These are phyloP conservation scores for Sugiyamaella mastotermitis DNA, from an alignment of 805 yeast species.

Conservation along the genomic window DNA sequence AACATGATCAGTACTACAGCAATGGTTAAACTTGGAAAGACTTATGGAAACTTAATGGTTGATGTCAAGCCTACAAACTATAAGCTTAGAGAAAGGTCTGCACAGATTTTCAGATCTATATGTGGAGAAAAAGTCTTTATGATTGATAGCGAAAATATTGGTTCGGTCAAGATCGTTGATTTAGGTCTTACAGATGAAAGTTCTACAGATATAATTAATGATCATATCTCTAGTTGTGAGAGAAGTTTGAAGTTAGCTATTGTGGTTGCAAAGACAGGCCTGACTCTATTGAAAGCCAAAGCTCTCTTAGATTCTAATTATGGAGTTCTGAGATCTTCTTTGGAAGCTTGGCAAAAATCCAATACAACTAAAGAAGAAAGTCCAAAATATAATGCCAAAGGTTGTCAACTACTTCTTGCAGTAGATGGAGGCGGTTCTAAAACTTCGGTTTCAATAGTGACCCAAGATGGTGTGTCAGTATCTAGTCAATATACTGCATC, in stretches of 20 bases:
- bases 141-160: background rate
- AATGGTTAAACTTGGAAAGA: constrained; percentile 24
- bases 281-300: constrained; percentile 10
- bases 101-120: constrained; percentile 16
- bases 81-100: constrained; percentile 20
- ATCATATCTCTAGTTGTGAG: constrained; percentile 13
- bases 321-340: constrained; percentile 12
- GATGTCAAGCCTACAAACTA: constrained; percentile 22
- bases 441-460: constrained; percentile 18
- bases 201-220: constrained; percentile 9
- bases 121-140: constrained; percentile 11
- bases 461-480: constrained; percentile 10
- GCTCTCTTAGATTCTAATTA: constrained; percentile 7
- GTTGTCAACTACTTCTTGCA: constrained; percentile 7
- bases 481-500: constrained; percentile 16
- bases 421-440: constrained; percentile 27
- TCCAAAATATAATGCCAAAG: background rate
- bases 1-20: constrained; percentile 23
- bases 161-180: background rate
- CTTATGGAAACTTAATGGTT: constrained; percentile 25
- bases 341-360: constrained; percentile 3
- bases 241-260: constrained; percentile 20
- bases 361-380: background rate
- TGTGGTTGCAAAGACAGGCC: constrained; percentile 19
- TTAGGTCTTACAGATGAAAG: constrained; percentile 1